A percentile compares a stretch with the other conserved stretches of the same genome.
Conservation (phyloP, 495 filamentous ascomycete genomes). For the Glutinoglossum americanum region DNA sequence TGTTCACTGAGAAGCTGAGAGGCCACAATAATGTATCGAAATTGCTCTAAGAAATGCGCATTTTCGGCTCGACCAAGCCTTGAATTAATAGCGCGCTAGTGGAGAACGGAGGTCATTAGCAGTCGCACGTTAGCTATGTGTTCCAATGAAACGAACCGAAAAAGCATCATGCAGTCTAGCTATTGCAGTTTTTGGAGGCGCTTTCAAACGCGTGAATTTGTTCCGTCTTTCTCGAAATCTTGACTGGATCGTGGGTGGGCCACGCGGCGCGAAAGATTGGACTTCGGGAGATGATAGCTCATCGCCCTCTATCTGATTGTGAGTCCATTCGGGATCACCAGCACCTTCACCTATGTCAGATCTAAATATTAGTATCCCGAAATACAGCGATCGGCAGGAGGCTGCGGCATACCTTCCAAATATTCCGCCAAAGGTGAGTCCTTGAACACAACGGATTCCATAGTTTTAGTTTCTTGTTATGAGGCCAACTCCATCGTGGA, state of each 20-base stretch:
- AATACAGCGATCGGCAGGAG: conserved; percentile 7
- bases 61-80: conserved; percentile 66
- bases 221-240: conserved; percentile 46
- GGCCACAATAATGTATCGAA: conserved; percentile 85
- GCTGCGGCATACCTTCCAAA: conserved; percentile 50
- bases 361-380: conserved; percentile 8
- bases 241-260: conserved; percentile 40
- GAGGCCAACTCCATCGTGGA: conserved; percentile 13
- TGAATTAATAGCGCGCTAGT: conserved; percentile 41
- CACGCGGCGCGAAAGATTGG: conserved; percentile 50
- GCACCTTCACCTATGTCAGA: conserved; percentile 27
- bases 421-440: conserved; percentile 83
- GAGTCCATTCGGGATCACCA: conserved; percentile 10
- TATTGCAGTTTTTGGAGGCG: conserved; percentile 27
- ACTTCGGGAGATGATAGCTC: neutral
- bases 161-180: conserved; percentile 33
- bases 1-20: conserved; percentile 73
- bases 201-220: conserved; percentile 34
- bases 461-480: conserved; percentile 17
- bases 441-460: conserved; percentile 85
- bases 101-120: neutral
- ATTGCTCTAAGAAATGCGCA: conserved; percentile 76
- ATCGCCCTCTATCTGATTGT: neutral
- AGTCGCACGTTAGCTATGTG: neutral
- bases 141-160: conserved; percentile 17